These are phyloP conservation scores for Achaetomium macrosporum DNA, from an alignment of 2,329 filamentous ascomycete species.

Conservation along the genomic window DNA sequence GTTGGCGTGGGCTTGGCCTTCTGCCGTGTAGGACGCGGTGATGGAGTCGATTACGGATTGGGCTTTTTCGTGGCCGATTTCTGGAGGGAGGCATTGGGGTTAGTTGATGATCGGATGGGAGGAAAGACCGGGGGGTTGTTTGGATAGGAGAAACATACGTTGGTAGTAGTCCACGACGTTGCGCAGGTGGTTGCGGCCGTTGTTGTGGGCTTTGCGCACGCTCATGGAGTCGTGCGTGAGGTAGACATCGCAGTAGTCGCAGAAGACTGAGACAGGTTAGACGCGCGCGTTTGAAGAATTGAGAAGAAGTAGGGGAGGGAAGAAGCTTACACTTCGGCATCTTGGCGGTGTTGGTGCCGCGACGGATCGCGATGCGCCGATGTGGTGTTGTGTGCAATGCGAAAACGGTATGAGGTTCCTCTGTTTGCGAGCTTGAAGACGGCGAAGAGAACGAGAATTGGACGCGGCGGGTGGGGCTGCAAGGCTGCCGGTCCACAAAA, in stretches of 20 bases:
- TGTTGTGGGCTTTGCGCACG: slow-evolving; percentile 97
- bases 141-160: slow-evolving; percentile 46
- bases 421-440: background rate
- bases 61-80: slow-evolving; percentile 97
- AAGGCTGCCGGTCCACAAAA: slow-evolving; percentile 11
- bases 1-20: slow-evolving; percentile 81
- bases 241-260: slow-evolving; percentile 99
- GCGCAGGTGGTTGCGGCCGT: slow-evolving; percentile 89
- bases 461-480: slow-evolving; percentile 17
- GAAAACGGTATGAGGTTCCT: too few species aligned
- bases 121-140: background rate
- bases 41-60: slow-evolving; percentile 98
- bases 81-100: slow-evolving; percentile 37
- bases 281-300: slow-evolving; percentile 23
- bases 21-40: slow-evolving; percentile 89
- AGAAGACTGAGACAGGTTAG: slow-evolving; percentile 56
- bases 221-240: slow-evolving; percentile 99
- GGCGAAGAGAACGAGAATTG: slow-evolving; percentile 8
- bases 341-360: slow-evolving; percentile 38
- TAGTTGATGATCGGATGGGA: slow-evolving; percentile 9
- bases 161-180: slow-evolving; percentile 99
- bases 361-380: slow-evolving; percentile 10
- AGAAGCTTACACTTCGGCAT: slow-evolving; percentile 77
- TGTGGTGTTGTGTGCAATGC: slow-evolving; percentile 1
- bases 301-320: background rate